Percentiles rank a stretch among this genome's conserved stretches.
These are phyloP conservation scores for Diversispora epigaea DNA, from an alignment of 192 early-diverging fungal species.

Conservation along the genomic window DNA sequence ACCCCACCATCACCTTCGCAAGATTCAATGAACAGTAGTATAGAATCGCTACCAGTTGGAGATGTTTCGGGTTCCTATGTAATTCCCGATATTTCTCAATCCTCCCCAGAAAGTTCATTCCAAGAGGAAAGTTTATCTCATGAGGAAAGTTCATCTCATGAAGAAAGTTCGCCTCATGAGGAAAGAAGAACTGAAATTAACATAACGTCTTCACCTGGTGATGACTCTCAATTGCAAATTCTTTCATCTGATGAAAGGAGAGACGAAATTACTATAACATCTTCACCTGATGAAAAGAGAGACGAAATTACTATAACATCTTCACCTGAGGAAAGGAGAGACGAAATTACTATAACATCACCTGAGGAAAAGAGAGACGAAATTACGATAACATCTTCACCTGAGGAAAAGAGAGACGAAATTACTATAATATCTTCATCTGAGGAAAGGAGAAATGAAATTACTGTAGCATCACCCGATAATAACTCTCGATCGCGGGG, in stretches of 20 bases:
- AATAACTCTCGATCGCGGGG: neutral
- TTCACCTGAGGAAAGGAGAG: neutral
- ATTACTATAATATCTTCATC: too few species aligned
- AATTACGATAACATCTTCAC: neutral
- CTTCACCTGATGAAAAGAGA: too few species aligned
- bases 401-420: neutral
- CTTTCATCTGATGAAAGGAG: too few species aligned
- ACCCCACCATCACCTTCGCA: slow-evolving; percentile 4
- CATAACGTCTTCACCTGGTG: too few species aligned
- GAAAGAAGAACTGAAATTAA: too few species aligned
- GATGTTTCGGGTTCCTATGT: neutral
- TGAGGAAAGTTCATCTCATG: neutral
- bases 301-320: too few species aligned
- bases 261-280: too few species aligned
- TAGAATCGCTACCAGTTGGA: neutral
- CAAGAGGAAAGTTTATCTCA: neutral
- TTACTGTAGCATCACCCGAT: neutral
- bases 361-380: too few species aligned
- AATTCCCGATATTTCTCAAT: neutral
- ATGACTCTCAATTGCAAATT: too few species aligned
- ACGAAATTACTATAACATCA: neutral
- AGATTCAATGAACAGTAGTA: neutral
- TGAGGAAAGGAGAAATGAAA: too few species aligned
- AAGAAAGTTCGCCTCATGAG: neutral
- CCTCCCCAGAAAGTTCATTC: neutral